These are phyloP conservation scores for Mallotus nudiflorus DNA, from an alignment of 345 rosid genomes.

Conservation along the genomic window DNA sequence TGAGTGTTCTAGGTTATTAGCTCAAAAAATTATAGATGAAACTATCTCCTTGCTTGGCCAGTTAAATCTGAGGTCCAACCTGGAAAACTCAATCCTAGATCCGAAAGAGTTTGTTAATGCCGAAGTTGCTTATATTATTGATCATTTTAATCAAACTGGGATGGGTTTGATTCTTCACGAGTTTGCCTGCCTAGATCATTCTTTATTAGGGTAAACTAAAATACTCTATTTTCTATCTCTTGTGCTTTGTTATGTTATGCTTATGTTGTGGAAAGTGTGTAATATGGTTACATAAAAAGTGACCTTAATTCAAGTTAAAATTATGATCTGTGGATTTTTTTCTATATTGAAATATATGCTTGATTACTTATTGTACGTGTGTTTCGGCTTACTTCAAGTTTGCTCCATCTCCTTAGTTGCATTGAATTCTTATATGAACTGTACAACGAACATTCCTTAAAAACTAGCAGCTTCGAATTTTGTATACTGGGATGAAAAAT, in stretches of 20 bases:
- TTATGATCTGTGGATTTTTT: neutral
- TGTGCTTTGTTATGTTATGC: neutral
- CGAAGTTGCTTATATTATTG: slow-evolving; percentile 46
- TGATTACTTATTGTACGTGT: slow-evolving; percentile 52
- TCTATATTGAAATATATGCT: neutral
- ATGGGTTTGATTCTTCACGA: slow-evolving; percentile 76
- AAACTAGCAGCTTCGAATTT: too few species aligned
- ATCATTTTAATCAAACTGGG: slow-evolving; percentile 51
- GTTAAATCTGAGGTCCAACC: slow-evolving; percentile 54
- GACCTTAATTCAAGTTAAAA: neutral
- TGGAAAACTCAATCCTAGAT: slow-evolving; percentile 16
- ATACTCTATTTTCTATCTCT: neutral
- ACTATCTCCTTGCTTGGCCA: slow-evolving; percentile 49
- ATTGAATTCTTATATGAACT: too few species aligned
- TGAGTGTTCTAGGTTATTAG: slow-evolving; percentile 60
- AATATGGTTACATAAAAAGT: neutral
- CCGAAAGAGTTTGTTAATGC: slow-evolving; percentile 34
- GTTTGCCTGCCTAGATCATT: slow-evolving; percentile 78
- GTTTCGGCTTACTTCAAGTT: slow-evolving; percentile 62
- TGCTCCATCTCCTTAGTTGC: slow-evolving; percentile 87
- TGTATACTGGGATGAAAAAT: too few species aligned
- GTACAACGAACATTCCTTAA: too few species aligned
- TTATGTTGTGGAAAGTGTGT: neutral
- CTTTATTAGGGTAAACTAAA: slow-evolving; percentile 53
- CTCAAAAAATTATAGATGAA: slow-evolving; percentile 54